phyloP scores from a whole-genome alignment of 768 basidiomycete species.

The Filobasidium wieringae region DNA sequence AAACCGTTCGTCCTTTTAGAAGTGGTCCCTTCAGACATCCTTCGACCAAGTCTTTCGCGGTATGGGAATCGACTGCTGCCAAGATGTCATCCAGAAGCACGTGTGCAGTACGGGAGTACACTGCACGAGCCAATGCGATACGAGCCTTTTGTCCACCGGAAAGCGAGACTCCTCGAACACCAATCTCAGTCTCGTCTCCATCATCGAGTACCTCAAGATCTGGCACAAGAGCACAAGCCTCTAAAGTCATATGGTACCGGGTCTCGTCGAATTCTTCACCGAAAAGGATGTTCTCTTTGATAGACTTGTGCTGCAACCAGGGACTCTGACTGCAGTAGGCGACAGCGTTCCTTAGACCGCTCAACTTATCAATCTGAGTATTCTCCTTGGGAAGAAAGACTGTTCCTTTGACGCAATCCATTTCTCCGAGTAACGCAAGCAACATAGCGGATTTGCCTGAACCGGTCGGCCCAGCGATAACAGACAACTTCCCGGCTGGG shows the following conservation, averaged over 20 bases:
- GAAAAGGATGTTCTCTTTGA: conserved; percentile 38
- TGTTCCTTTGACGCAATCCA: conserved; percentile 42
- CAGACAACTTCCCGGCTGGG: conserved; percentile 57
- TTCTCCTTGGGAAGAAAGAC: conserved; percentile 57
- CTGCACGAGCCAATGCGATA: conserved; percentile 70
- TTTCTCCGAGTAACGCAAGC: conserved; percentile 41
- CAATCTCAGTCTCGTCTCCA: conserved; percentile 23
- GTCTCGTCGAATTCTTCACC: conserved; percentile 21
- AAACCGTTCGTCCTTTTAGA: conserved; percentile 34
- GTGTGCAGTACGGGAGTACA: conserved; percentile 56
- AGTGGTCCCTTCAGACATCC: conserved; percentile 46
- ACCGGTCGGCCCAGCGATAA: conserved; percentile 64
- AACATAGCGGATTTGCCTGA: conserved; percentile 71
- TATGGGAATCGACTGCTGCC: conserved; percentile 51
- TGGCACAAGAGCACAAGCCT: conserved; percentile 14
- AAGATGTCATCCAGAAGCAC: conserved; percentile 71
- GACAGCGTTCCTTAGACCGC: conserved; percentile 43
- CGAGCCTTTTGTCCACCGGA: conserved; percentile 71
- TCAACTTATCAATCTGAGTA: conserved; percentile 38
- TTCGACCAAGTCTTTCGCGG: conserved; percentile 46
- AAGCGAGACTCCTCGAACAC: conserved; percentile 32
- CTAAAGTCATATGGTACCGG: conserved; percentile 6
- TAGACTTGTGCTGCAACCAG: conserved; percentile 40
- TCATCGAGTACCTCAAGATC: conserved; percentile 20
- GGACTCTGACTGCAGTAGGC: conserved; percentile 61